Evolutionary conservation across 148 eudicot species (phyloP), one percentile per base, ranked within the genome.

Genomic region (Spergularia bocconei): DNA sequence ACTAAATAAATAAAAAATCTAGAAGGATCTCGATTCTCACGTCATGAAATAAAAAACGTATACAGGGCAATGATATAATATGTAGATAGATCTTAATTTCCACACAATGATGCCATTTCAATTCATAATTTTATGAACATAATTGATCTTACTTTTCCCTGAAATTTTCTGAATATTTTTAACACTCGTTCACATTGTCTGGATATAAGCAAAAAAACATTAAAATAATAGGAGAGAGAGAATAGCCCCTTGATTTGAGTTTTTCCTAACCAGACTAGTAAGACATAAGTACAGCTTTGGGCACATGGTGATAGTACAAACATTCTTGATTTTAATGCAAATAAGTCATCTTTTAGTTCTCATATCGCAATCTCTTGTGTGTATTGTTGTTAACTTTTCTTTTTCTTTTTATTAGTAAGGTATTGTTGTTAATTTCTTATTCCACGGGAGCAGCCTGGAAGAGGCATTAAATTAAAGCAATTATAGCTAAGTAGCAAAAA

Each of bases 401-500:
- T 21, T 20, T 23, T 23, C 1, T 23, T 23, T 23, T 23, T 13
- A 62, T 23, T 13, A 62, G 63, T 21, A 41, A 29, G 36, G 36
- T 29, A 29, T 29, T 29, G 2, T 29, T 29, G 36, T 29, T 29
- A 29, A 29, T 29, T 29, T 29, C 36, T 29, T 44, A 9, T 44
- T 9, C 5, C 48, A 44, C 48, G 6, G 10, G 8, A 44, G 5
- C 3, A 44, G 48, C 48, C 48, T 44, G 1, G 6, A 19, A 17
- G 15, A 52, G 25, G 47, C 16, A 60, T 60, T 33, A 23, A 15
- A 60, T 14, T 6, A 56, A 70, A 16, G 33, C 64, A 55, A 66
- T 25, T 29, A 51, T 44, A 20, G 29, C 23, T 25, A 7, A 48
- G 77, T 17, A 76, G 67, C 74, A 69, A 68, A 39, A 69, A 73